Evolutionary conservation across 1,284 basidiomycete genomes (phyloP), one percentile per base, ranked within the genome.

Genomic region (Grifola frondosa): DNA sequence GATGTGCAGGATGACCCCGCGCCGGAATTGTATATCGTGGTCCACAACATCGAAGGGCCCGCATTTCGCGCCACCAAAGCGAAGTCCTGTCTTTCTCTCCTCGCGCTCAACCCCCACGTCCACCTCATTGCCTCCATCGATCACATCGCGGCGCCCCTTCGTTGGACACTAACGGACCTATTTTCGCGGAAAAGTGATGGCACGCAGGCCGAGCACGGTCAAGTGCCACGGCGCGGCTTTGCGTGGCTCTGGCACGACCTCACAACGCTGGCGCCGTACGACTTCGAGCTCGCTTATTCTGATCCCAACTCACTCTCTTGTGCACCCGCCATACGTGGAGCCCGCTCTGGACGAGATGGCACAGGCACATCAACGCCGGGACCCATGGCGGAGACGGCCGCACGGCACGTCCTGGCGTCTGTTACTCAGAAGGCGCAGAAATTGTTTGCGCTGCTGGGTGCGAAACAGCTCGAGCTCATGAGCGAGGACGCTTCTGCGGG

Each of bases 161-260:
- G 95, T 12, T 95, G 88, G 77, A 78, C 81, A 2, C 69, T 80
- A 16, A 74, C 78, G 8, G 84, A 85, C 50, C 61, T 70, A 15
- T 73, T 78, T 40, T 66, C 78, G 6, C 71, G 81, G 25, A 81
- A 80, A 59, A 63, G 70, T 23, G 58, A 48, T 19, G 12, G 11
- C 33, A 44, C 42, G 13, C 35, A 44, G 22, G 34, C 50, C 8
- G 28, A 35, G 53, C 42, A 37, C 49, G n/a, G 28, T n/a, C 29
- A 42, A 12, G 42, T 51, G n/a, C 65, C 69, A 3, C 62, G 85
- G 83, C 69, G 17, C 60, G 86, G 87, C 2, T 91, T 86, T 64
- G 76, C 83, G 6, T 95, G 90, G 83, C 67, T 95, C 12, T 93
- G 90, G 80, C 91, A 96, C 65, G 88, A 93, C 62, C 63, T 88